Evolutionary conservation across 495 filamentous ascomycete genomes (phyloP).

Genomic region (Penicillium robsamsonii): DNA sequence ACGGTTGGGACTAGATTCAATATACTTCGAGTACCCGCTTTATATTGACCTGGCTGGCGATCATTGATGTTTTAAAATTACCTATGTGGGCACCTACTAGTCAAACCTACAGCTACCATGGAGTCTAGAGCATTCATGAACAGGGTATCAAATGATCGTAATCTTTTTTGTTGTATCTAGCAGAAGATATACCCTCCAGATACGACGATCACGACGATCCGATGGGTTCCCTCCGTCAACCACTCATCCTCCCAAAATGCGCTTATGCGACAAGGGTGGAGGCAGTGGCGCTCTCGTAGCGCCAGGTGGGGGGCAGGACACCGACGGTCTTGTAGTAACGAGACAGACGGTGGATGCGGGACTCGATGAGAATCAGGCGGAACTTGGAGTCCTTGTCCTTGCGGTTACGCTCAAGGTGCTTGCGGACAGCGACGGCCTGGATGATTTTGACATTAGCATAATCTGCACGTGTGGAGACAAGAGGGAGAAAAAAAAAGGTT

Average conservation of each 20-base stretch:
- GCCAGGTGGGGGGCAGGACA: constrained; percentile 97
- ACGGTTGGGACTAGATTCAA: background rate
- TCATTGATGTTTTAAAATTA: background rate
- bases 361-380: constrained; percentile 99
- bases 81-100: background rate
- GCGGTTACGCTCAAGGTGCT: constrained; percentile 99
- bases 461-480: background rate
- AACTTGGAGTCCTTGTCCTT: constrained; percentile 99
- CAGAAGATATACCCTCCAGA: constrained; percentile 15
- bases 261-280: constrained; percentile 55
- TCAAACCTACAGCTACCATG: background rate
- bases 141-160: constrained; percentile 31
- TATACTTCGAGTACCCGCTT: background rate
- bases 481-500: constrained; percentile 16
- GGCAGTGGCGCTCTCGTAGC: constrained; percentile 75
- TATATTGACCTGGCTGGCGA: background rate
- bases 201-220: constrained; percentile 15
- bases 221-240: constrained; percentile 20
- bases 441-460: constrained; percentile 7
- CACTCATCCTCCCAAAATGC: constrained; percentile 21
- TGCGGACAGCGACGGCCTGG: constrained; percentile 95
- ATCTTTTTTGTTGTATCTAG: constrained; percentile 36
- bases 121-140: constrained; percentile 10
- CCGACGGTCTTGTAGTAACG: constrained; percentile 99
- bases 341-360: constrained; percentile 96